phyloP scores from a whole-genome alignment of 441 rosid species.

The Geranium incanum region DNA sequence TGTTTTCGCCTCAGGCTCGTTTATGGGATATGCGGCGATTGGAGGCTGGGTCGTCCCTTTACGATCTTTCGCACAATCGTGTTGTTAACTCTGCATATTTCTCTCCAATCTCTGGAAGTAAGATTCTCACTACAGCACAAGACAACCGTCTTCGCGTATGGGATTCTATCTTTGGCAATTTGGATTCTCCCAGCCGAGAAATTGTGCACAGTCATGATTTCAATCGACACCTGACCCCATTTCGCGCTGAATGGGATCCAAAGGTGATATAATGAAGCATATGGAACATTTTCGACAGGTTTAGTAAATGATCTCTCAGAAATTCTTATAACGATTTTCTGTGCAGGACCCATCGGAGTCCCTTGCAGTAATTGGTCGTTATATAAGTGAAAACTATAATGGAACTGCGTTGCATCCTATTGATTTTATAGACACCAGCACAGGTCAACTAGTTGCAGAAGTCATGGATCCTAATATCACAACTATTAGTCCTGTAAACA shows the following conservation, averaged over 20 bases:
- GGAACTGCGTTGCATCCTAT: conserved; percentile 89
- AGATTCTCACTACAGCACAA: conserved; percentile 81
- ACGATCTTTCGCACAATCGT: conserved; percentile 57
- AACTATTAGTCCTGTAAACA: conserved; percentile 87
- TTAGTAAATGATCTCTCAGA: not conserved
- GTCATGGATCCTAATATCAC: conserved; percentile 93
- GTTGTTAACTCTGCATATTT: conserved; percentile 95
- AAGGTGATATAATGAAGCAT: conserved; percentile 38
- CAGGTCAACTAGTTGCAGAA: conserved; percentile 81
- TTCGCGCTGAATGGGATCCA: conserved; percentile 97
- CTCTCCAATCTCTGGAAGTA: conserved; percentile 75
- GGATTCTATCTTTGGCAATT: conserved; percentile 75
- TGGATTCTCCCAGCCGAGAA: conserved; percentile 85
- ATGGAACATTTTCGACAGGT: not conserved
- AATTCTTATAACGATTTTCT: not conserved
- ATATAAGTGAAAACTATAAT: conserved; percentile 80
- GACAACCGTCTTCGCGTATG: conserved; percentile 81
- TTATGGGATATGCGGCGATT: conserved; percentile 85
- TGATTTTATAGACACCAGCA: conserved; percentile 75
- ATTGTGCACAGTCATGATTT: conserved; percentile 97
- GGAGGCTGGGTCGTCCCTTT: conserved; percentile 50
- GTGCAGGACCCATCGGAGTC: conserved; percentile 82
- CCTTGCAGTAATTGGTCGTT: conserved; percentile 78
- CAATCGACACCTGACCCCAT: conserved; percentile 82
- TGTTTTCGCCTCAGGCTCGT: conserved; percentile 53